Evolutionary conservation across 441 rosid genomes (phyloP), one percentile per base, ranked within the genome.

Genomic region (Eruca vesicaria): DNA sequence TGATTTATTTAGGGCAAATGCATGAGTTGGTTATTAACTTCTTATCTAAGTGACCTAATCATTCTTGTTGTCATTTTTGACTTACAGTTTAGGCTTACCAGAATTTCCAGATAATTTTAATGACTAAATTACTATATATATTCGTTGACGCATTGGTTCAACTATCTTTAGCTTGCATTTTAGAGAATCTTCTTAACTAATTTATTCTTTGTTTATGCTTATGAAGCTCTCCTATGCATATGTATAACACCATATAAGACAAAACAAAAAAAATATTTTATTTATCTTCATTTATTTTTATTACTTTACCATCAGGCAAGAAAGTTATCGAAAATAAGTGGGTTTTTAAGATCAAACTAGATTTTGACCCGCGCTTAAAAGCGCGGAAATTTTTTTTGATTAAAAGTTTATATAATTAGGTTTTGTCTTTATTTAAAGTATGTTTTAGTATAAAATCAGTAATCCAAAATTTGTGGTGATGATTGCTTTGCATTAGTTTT

Each of bases 11-110:
- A 56, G 4, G 74, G 45, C 62, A 78, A 55, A 68, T 63, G 6
- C 66, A 56, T 73, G 78, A 68, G 71, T 73, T 78, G 61, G 74
- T 72, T 72, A 32, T 55, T 31, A 68, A 63, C 71, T 62, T 72
- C 41, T 55, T 31, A 62, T 73, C 67, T 53, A 56, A 53, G 56
- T 68, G 45, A 67, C 48, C 38, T 58, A 31, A 31, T 59, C 29
- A 18, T 71, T 65, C 19, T 59, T 50, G 56, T 58, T 65, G 76
- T 77, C 72, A 10, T 70, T 14, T 19, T 57, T 64, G 71, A 64
- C 67, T 55, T 15, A 6, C 58, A 20, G 75, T 55, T n/a, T 63
- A 35, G 20, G 52, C 43, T 19, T 28, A 28, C 50, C 4, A 29
- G 3, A 62, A 28, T 62, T 63, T 69, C 11, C 18, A 62, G 64